These are phyloP conservation scores for Arthrobotrys musiformis DNA, from an alignment of 2,329 filamentous ascomycete species.

Conservation along the genomic window DNA sequence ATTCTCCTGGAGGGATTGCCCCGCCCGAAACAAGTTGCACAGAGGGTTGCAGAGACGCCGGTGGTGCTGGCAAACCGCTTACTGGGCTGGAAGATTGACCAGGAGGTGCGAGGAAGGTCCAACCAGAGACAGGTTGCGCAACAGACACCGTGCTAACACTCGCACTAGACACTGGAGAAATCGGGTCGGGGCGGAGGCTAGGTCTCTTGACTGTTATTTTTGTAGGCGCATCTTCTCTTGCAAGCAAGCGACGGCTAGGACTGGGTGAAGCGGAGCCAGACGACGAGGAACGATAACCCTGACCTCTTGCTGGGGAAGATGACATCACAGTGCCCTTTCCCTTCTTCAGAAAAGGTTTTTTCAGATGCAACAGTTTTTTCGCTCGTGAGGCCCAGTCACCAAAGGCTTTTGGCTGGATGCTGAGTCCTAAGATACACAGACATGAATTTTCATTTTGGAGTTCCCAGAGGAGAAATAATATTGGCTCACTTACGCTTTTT, in stretches of 20 bases:
- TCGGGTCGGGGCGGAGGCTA: conserved; percentile 13
- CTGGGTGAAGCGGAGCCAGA: conserved; percentile 29
- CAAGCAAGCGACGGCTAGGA: conserved; percentile 21
- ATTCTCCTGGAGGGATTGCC: not conserved
- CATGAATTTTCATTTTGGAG: not conserved
- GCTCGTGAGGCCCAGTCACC: conserved; percentile 36
- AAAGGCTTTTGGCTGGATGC: conserved; percentile 11
- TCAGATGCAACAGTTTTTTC: conserved; percentile 30
- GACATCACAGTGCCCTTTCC: not conserved
- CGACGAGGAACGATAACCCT: conserved; percentile 16
- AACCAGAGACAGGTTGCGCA: conserved; percentile 19
- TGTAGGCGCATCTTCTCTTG: conserved; percentile 11
- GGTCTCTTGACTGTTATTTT: conserved; percentile 41
- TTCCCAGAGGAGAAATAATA: not conserved
- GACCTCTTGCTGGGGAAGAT: not conserved
- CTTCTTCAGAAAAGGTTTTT: not conserved
- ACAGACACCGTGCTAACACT: conserved; percentile 21
- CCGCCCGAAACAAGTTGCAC: not conserved
- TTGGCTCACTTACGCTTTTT: not conserved
- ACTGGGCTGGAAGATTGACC: conserved; percentile 1
- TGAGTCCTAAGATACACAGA: conserved; percentile 1
- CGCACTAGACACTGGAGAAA: conserved; percentile 7
- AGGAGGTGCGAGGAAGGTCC: conserved; percentile 33
- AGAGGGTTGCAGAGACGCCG: not conserved
- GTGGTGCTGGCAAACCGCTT: not conserved